Conservation (phyloP, 108 stramenopile genomes). For the Cyclostephanos invisitatus region DNA sequence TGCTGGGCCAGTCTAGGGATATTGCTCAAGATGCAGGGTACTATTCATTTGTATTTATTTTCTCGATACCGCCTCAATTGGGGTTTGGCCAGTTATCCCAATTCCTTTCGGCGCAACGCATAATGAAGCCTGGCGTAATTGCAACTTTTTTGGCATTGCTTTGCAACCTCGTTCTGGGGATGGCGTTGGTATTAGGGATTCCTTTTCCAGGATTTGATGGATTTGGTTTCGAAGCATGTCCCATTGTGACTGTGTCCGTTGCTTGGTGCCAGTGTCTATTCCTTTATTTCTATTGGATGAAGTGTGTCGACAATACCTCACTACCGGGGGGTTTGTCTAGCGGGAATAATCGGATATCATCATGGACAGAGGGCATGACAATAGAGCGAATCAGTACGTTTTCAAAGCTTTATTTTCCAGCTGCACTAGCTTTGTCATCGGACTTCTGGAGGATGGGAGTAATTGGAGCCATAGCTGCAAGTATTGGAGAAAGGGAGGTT, state of each 20-base stretch:
- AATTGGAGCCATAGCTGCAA: slow-evolving; percentile 71
- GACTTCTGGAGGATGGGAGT: slow-evolving; percentile 87
- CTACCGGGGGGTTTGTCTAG: not conserved
- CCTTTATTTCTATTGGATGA: slow-evolving; percentile 55
- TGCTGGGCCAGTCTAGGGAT: slow-evolving; percentile 54
- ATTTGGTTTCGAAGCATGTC: slow-evolving; percentile 78
- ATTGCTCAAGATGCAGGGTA: slow-evolving; percentile 68
- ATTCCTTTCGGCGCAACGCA: slow-evolving; percentile 78
- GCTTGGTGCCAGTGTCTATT: slow-evolving; percentile 62
- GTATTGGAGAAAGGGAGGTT: slow-evolving; percentile 68
- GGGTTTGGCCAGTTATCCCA: slow-evolving; percentile 69
- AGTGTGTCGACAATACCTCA: slow-evolving; percentile 24
- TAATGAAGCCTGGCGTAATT: slow-evolving; percentile 75
- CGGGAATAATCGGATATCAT: slow-evolving; percentile 6
- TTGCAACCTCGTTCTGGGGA: slow-evolving; percentile 66
- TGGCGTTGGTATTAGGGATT: slow-evolving; percentile 80
- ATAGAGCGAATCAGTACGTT: slow-evolving; percentile 60
- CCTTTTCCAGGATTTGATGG: slow-evolving; percentile 66
- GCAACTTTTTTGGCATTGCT: slow-evolving; percentile 60
- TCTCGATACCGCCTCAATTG: slow-evolving; percentile 64
- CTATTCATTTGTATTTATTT: slow-evolving; percentile 66
- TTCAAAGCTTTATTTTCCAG: slow-evolving; percentile 70
- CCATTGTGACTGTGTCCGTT: slow-evolving; percentile 67
- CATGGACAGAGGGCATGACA: slow-evolving; percentile 57
- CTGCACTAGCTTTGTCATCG: slow-evolving; percentile 64